Evolutionary conservation across 179 eudicot genomes (phyloP).

Genomic region (Pouteria campechiana): DNA sequence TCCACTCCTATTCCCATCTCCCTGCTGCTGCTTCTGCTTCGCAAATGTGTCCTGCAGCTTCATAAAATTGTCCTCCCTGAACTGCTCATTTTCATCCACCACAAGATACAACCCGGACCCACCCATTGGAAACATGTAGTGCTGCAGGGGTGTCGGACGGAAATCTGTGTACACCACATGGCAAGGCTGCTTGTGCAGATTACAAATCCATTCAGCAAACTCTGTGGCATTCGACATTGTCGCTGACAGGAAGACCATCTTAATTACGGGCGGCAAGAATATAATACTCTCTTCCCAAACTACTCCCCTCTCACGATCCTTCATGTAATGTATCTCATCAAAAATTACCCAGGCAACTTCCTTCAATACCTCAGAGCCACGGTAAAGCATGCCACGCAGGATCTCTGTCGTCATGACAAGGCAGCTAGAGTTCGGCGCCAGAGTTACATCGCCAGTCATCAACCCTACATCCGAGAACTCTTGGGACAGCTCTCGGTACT

Average conservation of each 20-base stretch:
- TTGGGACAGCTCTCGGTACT: slow-evolving; percentile 71
- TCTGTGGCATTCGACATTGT: slow-evolving; percentile 97
- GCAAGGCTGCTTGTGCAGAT: slow-evolving; percentile 91
- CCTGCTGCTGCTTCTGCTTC: slow-evolving; percentile 44
- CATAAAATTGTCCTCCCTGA: slow-evolving; percentile 84
- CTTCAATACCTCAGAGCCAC: slow-evolving; percentile 86
- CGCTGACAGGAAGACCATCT: slow-evolving; percentile 94
- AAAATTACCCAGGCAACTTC: slow-evolving; percentile 97
- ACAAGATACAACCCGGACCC: slow-evolving; percentile 88
- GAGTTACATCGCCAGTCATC: slow-evolving; percentile 94
- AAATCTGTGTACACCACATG: slow-evolving; percentile 98
- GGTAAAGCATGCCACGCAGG: slow-evolving; percentile 85
- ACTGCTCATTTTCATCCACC: slow-evolving; percentile 95
- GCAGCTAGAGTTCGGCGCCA: slow-evolving; percentile 83
- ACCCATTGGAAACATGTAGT: slow-evolving; percentile 86
- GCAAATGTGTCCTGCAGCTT: slow-evolving; percentile 77
- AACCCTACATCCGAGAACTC: slow-evolving; percentile 92
- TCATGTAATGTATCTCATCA: slow-evolving; percentile 98
- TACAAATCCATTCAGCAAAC: slow-evolving; percentile 98
- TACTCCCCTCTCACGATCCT: slow-evolving; percentile 93
- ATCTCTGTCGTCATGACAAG: slow-evolving; percentile 97
- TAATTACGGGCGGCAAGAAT: slow-evolving; percentile 81
- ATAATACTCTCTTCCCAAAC: slow-evolving; percentile 99
- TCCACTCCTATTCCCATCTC: slow-evolving; percentile 35
- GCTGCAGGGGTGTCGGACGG: slow-evolving; percentile 91